Evolutionary conservation across 345 rosid genomes (phyloP).

Genomic region (Moringa oleifera): DNA sequence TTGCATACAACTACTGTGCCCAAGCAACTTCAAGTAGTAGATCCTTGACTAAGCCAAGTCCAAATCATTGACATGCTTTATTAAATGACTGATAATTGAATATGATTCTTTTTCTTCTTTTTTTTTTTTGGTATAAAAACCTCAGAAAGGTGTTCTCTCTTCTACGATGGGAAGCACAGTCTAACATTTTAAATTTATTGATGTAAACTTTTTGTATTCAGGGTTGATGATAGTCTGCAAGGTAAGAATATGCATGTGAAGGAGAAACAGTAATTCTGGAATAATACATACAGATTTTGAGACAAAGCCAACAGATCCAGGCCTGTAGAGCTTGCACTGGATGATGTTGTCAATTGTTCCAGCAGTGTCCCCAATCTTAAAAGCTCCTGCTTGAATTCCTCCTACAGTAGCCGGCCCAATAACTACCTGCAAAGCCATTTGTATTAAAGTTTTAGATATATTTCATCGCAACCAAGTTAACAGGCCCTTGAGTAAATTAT

Average conservation of each 20-base stretch:
- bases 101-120: too few relatives aligned
- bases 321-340: constrained; percentile 89
- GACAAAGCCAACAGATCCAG: constrained; percentile 98
- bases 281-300: constrained; percentile 79
- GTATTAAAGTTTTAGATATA: constrained; percentile 10
- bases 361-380: constrained; percentile 98
- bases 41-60: not conserved
- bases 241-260: not conserved
- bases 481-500: not conserved
- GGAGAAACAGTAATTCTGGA: constrained; percentile 6
- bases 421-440: constrained; percentile 62
- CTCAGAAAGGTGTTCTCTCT: too few relatives aligned
- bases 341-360: constrained; percentile 94
- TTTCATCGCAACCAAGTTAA: not conserved
- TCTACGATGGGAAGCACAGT: too few relatives aligned
- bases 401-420: constrained; percentile 99
- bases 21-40: not conserved
- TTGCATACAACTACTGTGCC: not conserved
- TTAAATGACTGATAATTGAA: too few relatives aligned
- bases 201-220: too few relatives aligned
- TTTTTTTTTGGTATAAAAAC: too few relatives aligned
- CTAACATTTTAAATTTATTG: too few relatives aligned
- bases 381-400: constrained; percentile 97
- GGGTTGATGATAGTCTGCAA: not conserved
- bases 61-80: not conserved